Evolutionary conservation across 2,329 filamentous ascomycete species (phyloP).

Genomic region (Sclerotinia borealis): DNA sequence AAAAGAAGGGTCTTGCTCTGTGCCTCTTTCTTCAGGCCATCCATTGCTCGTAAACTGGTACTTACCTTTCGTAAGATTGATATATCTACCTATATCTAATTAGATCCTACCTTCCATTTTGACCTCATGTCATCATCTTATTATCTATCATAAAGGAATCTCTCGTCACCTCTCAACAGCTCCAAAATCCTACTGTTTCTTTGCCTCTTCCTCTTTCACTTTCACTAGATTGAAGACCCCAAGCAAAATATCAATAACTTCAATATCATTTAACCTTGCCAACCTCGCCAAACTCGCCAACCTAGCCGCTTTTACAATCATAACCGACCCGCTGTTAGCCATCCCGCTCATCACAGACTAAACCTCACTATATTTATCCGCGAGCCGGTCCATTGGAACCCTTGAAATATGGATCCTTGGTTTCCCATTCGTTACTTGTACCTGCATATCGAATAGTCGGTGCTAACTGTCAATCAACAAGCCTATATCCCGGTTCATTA

Average conservation of each 20-base stretch:
- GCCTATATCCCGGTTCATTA: constrained; percentile 9
- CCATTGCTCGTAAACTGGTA: constrained; percentile 1
- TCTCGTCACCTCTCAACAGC: background rate
- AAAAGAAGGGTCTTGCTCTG: background rate
- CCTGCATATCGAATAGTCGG: constrained; percentile 18
- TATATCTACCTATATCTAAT: background rate
- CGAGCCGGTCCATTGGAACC: constrained; percentile 6
- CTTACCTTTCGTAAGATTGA: background rate
- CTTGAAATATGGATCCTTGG: background rate
- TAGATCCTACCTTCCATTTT: constrained; percentile 1
- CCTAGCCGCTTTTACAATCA: background rate
- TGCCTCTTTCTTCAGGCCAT: background rate
- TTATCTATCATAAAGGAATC: background rate
- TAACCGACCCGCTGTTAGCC: background rate
- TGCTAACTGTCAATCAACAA: background rate
- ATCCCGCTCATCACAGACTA: background rate
- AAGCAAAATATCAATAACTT: background rate
- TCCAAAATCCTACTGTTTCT: background rate
- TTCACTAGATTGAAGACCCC: background rate
- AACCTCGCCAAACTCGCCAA: background rate
- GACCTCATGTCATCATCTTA: background rate
- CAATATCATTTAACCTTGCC: background rate
- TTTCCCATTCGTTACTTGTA: constrained; percentile 12
- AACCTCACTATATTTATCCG: background rate
- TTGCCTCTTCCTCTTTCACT: background rate